Conservation (phyloP, 2,329 filamentous ascomycete genomes). For the Xylaria sp. region DNA sequence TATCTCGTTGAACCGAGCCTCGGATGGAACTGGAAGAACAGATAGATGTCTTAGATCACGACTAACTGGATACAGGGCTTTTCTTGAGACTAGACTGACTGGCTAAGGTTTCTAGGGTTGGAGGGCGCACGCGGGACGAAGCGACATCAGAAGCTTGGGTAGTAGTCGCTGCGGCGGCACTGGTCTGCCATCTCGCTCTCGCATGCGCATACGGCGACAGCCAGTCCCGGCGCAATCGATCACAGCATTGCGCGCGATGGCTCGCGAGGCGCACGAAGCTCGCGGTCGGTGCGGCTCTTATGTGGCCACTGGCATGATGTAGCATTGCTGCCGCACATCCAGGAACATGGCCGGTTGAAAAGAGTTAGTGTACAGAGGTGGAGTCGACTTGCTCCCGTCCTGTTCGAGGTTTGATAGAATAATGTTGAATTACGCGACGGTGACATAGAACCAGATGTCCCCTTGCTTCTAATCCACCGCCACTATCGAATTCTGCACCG, state of each 20-base stretch:
- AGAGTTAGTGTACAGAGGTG: background rate
- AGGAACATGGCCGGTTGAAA: conserved; percentile 41
- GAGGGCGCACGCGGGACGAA: conserved; percentile 32
- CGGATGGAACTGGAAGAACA: conserved; percentile 56
- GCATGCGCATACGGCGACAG: conserved; percentile 50
- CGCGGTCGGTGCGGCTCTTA: conserved; percentile 56
- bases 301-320: conserved; percentile 52
- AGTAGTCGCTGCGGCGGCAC: conserved; percentile 44
- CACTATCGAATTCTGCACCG: background rate
- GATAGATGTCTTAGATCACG: conserved; percentile 35
- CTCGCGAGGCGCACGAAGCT: conserved; percentile 64
- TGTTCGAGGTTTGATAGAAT: background rate
- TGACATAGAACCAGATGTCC: conserved; percentile 14
- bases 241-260: conserved; percentile 56
- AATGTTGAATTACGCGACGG: conserved; percentile 22
- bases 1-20: conserved; percentile 87
- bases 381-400: background rate
- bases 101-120: conserved; percentile 56
- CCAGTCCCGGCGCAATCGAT: conserved; percentile 51
- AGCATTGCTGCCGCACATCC: conserved; percentile 53
- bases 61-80: conserved; percentile 9
- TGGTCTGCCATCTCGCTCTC: conserved; percentile 60
- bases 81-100: conserved; percentile 53
- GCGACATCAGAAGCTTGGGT: conserved; percentile 36
- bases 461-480: background rate